phyloP scores from a whole-genome alignment of 495 filamentous ascomycete species.

The Hypoxylon subgilvum region DNA sequence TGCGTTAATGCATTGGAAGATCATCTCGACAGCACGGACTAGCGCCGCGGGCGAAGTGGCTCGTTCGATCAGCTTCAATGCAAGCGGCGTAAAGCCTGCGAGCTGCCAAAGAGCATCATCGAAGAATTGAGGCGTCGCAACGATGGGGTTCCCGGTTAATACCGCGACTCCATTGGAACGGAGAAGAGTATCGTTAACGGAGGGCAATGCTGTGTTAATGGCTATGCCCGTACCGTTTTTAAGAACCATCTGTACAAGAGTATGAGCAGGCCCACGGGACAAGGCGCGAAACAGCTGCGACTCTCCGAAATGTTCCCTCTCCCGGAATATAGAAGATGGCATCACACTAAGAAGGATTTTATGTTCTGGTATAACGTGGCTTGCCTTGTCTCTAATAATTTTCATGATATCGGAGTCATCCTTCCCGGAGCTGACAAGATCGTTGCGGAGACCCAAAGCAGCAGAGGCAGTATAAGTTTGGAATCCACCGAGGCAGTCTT shows the following conservation, averaged over 20 bases:
- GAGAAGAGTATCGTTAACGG: constrained; percentile 84
- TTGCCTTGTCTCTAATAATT: constrained; percentile 83
- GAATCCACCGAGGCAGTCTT: constrained; percentile 93
- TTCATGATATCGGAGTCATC: constrained; percentile 89
- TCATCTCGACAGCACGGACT: constrained; percentile 77
- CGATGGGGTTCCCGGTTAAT: constrained; percentile 82
- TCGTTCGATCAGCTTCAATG: constrained; percentile 80
- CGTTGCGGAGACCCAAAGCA: constrained; percentile 85
- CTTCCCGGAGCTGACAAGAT: constrained; percentile 87
- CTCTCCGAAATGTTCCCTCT: constrained; percentile 76
- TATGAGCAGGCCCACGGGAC: constrained; percentile 74
- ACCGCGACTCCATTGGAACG: constrained; percentile 79
- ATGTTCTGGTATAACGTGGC: constrained; percentile 76
- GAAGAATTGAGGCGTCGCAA: constrained; percentile 77
- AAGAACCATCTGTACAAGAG: constrained; percentile 72
- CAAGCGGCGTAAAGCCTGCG: constrained; percentile 82
- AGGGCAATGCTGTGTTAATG: constrained; percentile 85
- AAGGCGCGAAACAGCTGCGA: constrained; percentile 76
- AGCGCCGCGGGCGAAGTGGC: constrained; percentile 71
- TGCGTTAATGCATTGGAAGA: constrained; percentile 80
- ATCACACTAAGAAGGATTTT: constrained; percentile 87
- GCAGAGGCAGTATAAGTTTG: constrained; percentile 97
- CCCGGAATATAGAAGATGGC: constrained; percentile 75
- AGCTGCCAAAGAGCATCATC: constrained; percentile 94
- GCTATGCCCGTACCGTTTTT: constrained; percentile 78